Evolutionary conservation across 2,329 filamentous ascomycete species (phyloP), one percentile per base, ranked within the genome.

Genomic region (Diaporthe aspalathi): DNA sequence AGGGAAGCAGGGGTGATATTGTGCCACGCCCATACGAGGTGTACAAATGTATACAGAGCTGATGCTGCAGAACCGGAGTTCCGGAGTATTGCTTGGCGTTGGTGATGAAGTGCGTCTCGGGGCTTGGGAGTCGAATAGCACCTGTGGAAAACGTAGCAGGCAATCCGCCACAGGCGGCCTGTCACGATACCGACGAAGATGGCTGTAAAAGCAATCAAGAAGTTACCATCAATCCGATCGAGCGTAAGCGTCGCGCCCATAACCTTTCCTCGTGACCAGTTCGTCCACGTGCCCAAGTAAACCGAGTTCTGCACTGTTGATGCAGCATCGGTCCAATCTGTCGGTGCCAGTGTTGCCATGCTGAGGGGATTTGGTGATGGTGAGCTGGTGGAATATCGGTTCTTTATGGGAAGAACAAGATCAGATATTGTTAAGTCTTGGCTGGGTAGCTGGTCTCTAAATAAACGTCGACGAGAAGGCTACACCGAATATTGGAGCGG

Each of bases 181-280:
- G 76, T 77, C 1, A 76, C 70, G 17, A 78, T 27, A 0, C 73
- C 74, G 14, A 80, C 71, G 67, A 81, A 81, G 20, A 79, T 73
- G 8, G 81, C 79, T 1, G 80, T 45, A 65, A 81, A 81, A 8
- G 79, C 78, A 27, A 80, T 78, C 12, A 82, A 70, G 1, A 82
- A 65, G 22, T 74, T 77, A 6, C 78, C 81, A 54, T 80, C 73
- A 1, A 68, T 71, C 12, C 73, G 72, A 0, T 70, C 75, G 0
- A 81, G 72, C 0, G 81, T 82, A 2, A 81, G 70, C 0, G 79
- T 82, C 2, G 76, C 62, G 2, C 81, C 80, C 1, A 74, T 47
- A 3, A 80, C 68, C 3, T 67, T 67, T 1, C 81, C 80, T 24
- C 76, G 71, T 11, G 77, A 77, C 78, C 77, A 80, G 63, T 81